Conservation (phyloP, 1,284 basidiomycete species). For the Ganoderma sinense region DNA sequence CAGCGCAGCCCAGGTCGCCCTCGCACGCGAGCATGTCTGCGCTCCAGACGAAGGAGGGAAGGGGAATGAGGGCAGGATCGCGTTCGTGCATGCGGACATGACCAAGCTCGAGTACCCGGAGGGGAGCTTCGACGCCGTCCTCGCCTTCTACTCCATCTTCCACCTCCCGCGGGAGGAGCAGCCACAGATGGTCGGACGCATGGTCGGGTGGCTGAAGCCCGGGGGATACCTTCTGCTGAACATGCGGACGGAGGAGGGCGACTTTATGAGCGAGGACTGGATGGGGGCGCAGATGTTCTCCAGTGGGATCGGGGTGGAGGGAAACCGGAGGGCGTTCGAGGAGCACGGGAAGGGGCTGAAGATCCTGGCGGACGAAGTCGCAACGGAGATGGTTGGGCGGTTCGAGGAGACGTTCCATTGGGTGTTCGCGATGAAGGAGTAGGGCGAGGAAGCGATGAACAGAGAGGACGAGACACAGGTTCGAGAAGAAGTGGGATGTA, state of each 20-base stretch:
- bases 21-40: conserved; percentile 2
- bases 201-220: not conserved
- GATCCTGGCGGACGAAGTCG: conserved; percentile 1
- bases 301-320: conserved; percentile 3
- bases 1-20: not conserved
- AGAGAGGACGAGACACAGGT: not conserved
- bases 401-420: conserved; percentile 8
- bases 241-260: conserved; percentile 1
- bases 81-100: conserved; percentile 3
- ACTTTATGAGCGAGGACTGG: not conserved
- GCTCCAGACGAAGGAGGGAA: not conserved
- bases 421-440: conserved; percentile 7
- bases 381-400: not conserved
- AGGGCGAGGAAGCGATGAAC: not conserved
- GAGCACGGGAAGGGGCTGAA: conserved; percentile 4
- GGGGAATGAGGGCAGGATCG: not conserved
- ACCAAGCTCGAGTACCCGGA: not conserved
- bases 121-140: not conserved
- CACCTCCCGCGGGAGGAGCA: conserved; percentile 7
- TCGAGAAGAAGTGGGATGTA: not conserved
- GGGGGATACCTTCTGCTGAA: conserved; percentile 4
- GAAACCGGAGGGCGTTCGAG: not conserved
- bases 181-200: not conserved
- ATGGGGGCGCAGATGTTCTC: conserved; percentile 8
- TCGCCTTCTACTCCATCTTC: conserved; percentile 8